These are phyloP conservation scores for Prunus davidiana DNA, from an alignment of 306 rosid species.

Conservation along the genomic window DNA sequence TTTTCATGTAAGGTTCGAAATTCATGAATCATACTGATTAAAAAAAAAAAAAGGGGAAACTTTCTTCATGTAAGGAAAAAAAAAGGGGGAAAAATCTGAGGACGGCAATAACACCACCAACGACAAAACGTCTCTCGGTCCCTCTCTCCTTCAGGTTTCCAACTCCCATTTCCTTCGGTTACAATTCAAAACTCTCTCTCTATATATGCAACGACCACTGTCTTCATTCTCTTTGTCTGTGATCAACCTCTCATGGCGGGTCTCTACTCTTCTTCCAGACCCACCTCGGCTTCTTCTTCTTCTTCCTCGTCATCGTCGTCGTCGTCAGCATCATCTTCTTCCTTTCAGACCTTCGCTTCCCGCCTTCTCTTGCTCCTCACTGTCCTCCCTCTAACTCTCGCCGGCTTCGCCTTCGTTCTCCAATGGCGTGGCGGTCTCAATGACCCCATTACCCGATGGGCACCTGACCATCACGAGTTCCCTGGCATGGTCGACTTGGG, in stretches of 20 bases:
- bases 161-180: conserved; percentile 1
- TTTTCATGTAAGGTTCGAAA: neutral
- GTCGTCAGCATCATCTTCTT: conserved; percentile 23
- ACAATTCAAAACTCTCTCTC: conserved; percentile 14
- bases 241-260: conserved; percentile 60
- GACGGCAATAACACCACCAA: conserved; percentile 3
- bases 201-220: conserved; percentile 22
- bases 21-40: too few relatives aligned
- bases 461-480: conserved; percentile 57
- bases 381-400: conserved; percentile 66
- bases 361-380: conserved; percentile 64
- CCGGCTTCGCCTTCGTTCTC: conserved; percentile 74
- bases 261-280: conserved; percentile 38
- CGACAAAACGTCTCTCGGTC: conserved; percentile 40
- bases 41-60: too few relatives aligned
- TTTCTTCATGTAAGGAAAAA: neutral
- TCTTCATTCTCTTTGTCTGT: conserved; percentile 2
- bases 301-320: neutral
- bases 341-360: conserved; percentile 37
- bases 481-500: conserved; percentile 61
- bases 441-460: conserved; percentile 76
- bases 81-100: neutral
- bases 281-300: conserved; percentile 25
- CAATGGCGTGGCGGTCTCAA: conserved; percentile 93
- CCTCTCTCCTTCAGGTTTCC: neutral